Percentiles rank a stretch among this genome's conserved stretches.
Evolutionary conservation across 176 grass and related monocot genomes (phyloP).

Genomic region (Aegilops tauschii): DNA sequence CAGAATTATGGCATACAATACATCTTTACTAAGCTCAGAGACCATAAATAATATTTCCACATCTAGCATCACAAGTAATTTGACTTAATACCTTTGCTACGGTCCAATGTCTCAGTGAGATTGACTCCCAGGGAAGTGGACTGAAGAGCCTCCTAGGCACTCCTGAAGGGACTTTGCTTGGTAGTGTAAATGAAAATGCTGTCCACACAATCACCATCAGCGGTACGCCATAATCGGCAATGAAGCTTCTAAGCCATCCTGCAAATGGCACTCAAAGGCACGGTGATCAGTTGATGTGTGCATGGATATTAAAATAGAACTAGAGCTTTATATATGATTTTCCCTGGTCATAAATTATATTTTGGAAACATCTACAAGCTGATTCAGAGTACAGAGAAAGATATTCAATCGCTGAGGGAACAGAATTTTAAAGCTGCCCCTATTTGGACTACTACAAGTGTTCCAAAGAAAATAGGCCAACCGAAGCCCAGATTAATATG

Average conservation of each 20-base stretch:
- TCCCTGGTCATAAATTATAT: not conserved
- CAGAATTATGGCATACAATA: not conserved
- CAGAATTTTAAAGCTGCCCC: not conserved
- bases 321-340: not conserved
- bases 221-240: conserved; percentile 89
- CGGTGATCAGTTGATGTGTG: not conserved
- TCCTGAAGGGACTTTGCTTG: conserved; percentile 59
- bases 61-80: not conserved
- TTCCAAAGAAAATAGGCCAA: not conserved
- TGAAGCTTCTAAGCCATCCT: conserved; percentile 85
- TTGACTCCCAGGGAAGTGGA: conserved; percentile 86
- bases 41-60: not conserved
- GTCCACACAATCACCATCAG: conserved; percentile 94
- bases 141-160: conserved; percentile 78
- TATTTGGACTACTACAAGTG: not conserved
- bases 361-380: not conserved
- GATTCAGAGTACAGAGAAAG: not conserved
- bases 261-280: conserved; percentile 19
- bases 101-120: conserved; percentile 72
- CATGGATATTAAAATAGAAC: not conserved
- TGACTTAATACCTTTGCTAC: conserved; percentile 56
- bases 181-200: conserved; percentile 67
- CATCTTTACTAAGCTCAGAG: not conserved
- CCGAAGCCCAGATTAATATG: not conserved
- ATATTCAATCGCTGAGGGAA: not conserved